Base-by-base conservation (phyloP, 2,329 filamentous ascomycete genomes). In the Epichloe brachyelytri region DNA sequence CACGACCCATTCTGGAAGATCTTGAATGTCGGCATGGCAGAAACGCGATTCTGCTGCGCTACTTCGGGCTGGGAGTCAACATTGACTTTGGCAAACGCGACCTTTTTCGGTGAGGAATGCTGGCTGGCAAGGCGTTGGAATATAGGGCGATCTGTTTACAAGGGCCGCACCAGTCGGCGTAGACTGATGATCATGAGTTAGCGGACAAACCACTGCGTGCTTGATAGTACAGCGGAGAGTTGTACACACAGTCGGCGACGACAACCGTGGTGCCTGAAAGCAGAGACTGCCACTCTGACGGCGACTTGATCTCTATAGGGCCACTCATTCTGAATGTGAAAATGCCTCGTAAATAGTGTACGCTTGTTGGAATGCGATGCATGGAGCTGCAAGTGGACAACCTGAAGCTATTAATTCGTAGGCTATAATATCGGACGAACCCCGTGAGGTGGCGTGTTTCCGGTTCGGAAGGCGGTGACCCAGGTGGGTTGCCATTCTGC, bases 21-120 rank as follows among this genome's bases (percentile, higher is more conserved):
- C 65, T 96, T 79, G 71, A 98, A 97, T 49, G 93, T 97, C 5
- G 93, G 93, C 82, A 95, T 90, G 56, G 88, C 88, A 61, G 82
- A 81, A 67, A 97, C 79, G 57, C 79, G 79, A 59, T 94, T 82
- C 61, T 89, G 80, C 61, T 82, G 77, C 26, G 88, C 58, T 36
- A 62, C 52, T 51, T 44, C 54, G 26, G 62, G 54, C 26, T 63
- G 50, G 7, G 51, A 57, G 50, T 59, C 51, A 51, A 64, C 58
- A 17, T 65, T 59, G 34, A 51, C 53, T 19, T 55, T 52, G 10
- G 52, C 46, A 44, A 61, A 55, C n/a, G 53, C 39, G 5, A 65
- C 52, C 30, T 58, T 59, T 39, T 58, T 55, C 36, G 56, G 53
- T 8, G 51, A 56, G 4, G 57, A 57, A 20, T 64, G 54, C 51